Percentiles rank a stretch among this genome's conserved stretches.
phyloP scores from a whole-genome alignment of 805 yeast species.

The Yarrowia sp. region DNA sequence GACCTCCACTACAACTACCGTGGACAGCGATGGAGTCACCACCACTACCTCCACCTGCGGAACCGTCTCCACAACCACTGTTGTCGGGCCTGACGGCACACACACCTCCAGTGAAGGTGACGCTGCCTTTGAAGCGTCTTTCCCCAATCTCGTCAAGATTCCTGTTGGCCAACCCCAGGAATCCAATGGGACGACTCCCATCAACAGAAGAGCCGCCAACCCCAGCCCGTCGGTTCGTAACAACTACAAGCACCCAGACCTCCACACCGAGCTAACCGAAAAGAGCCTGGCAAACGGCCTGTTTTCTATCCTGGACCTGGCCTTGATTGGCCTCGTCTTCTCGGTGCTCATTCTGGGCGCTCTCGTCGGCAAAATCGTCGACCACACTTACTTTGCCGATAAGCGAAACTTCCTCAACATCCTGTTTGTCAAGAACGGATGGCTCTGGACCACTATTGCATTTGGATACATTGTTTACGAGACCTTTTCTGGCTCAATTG shows the following conservation, averaged over 20 bases:
- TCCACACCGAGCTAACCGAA: constrained; percentile 32
- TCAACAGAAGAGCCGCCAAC: constrained; percentile 1
- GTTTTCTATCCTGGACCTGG: constrained; percentile 11
- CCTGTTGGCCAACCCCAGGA: constrained; percentile 10
- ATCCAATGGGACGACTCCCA: constrained; percentile 1
- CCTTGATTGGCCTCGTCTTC: constrained; percentile 1
- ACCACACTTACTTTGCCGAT: constrained; percentile 37
- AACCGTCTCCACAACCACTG: constrained; percentile 19
- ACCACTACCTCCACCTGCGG: constrained; percentile 15
- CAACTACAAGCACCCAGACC: constrained; percentile 28
- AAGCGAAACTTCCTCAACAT: constrained; percentile 70
- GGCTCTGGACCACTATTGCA: constrained; percentile 79
- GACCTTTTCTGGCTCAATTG: constrained; percentile 3
- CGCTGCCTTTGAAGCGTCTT: not conserved
- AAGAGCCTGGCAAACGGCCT: constrained; percentile 32
- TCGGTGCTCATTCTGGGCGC: constrained; percentile 9
- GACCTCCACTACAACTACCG: constrained; percentile 2
- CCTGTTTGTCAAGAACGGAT: constrained; percentile 79
- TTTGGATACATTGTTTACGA: constrained; percentile 28
- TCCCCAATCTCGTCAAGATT: constrained; percentile 12
- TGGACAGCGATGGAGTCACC: constrained; percentile 5
- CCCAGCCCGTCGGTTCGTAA: not conserved
- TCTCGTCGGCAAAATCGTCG: constrained; percentile 17
- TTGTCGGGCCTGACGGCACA: constrained; percentile 3
- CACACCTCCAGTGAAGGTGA: not conserved